Evolutionary conservation across 2,329 filamentous ascomycete species (phyloP), one percentile per base, ranked within the genome.

Genomic region (Colletotrichum somersetense): DNA sequence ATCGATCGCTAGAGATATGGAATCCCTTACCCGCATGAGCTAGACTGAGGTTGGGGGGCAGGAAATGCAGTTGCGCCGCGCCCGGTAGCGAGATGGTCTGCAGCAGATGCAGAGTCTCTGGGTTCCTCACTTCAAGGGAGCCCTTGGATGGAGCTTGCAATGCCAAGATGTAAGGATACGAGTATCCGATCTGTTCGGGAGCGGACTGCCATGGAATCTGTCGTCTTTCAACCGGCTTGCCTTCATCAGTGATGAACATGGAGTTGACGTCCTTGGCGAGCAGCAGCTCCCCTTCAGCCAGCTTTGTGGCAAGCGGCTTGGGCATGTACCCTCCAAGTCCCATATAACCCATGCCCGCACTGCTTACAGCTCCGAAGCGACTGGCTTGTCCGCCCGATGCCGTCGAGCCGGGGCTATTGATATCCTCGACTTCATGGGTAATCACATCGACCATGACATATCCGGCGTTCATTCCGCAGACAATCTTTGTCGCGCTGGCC

Each of bases 201-300:
- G 96, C 94, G 44, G 89, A 86, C 53, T 91, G 89, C 96, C 96
- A 99, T 1, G 95, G 95, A n/a, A 99, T 91, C 79, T 98, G 95
- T 67, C 92, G 88, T 81, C 93, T 94, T 56, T 95, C 92, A 44
- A 97, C 80, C 0, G 95, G 88, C 75, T 94, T 95, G 5, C 95
- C 96, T 40, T 94, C 88, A 14, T 92, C 89, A 70, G 96, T 92
- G 75, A 97, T 93, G 80, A 99, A 99, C 64, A 98, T 85, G 1
- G 95, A 97, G 80, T 98, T 97, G 77, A 98, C 94, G 77, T 99
- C 96, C 81, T 97, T 97, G n/a, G 96, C 94, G n/a, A 99, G 87
- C 71, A 99, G 84, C 79, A 98, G 89, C 82, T 98, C 90, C 5
- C 93, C 93, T 74, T 97, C 93, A 3, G 90, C 89, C 16, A 99